phyloP scores from a whole-genome alignment of 1,284 basidiomycete genomes.

The Moniliella sp. region DNA sequence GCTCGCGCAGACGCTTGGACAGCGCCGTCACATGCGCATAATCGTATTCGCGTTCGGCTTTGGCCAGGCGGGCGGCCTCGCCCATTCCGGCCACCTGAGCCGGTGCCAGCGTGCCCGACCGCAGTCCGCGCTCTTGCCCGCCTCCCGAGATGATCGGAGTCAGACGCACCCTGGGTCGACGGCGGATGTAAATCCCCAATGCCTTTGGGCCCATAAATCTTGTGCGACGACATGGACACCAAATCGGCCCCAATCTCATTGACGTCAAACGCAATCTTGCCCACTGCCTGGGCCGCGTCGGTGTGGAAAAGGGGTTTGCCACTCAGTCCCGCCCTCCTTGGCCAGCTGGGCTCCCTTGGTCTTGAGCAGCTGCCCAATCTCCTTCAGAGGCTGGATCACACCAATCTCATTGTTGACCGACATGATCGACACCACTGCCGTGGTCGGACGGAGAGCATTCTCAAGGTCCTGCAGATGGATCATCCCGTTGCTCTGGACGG shows the following conservation, averaged over 20 bases:
- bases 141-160: slow-evolving; percentile 90
- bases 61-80: slow-evolving; percentile 77
- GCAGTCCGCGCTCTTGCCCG: slow-evolving; percentile 83
- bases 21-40: slow-evolving; percentile 55
- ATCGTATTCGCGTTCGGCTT: slow-evolving; percentile 55
- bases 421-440: slow-evolving; percentile 83
- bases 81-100: slow-evolving; percentile 75
- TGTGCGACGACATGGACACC: slow-evolving; percentile 89
- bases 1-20: slow-evolving; percentile 58
- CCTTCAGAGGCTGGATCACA: slow-evolving; percentile 86
- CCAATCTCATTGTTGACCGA: slow-evolving; percentile 98
- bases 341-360: slow-evolving; percentile 41
- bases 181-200: slow-evolving; percentile 81
- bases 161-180: slow-evolving; percentile 73
- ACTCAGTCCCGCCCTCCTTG: slow-evolving; percentile 42
- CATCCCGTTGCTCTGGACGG: slow-evolving; percentile 68
- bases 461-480: slow-evolving; percentile 56
- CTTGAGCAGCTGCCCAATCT: slow-evolving; percentile 63
- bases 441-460: slow-evolving; percentile 57
- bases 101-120: slow-evolving; percentile 82
- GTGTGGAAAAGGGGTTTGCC: slow-evolving; percentile 68
- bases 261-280: slow-evolving; percentile 48
- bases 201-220: slow-evolving; percentile 94
- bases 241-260: slow-evolving; percentile 87
- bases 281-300: slow-evolving; percentile 84